Evolutionary conservation across 2,329 filamentous ascomycete species (phyloP).

Genomic region (Ophiocordyceps sinensis): DNA sequence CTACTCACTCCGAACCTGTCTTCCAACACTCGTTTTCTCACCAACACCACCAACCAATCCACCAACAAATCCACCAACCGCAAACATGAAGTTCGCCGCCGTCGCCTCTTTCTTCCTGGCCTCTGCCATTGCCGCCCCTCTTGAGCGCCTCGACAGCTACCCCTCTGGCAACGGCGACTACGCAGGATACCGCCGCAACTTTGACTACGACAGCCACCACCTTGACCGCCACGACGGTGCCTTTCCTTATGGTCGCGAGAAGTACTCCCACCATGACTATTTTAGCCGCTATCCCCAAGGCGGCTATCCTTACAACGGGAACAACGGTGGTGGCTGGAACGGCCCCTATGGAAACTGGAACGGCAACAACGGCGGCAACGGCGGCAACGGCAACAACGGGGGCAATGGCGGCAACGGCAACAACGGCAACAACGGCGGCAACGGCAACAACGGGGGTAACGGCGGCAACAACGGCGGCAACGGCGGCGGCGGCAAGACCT

Average conservation of each 20-base stretch:
- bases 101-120: background rate
- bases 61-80: too few relatives aligned
- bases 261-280: too few relatives aligned
- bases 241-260: too few relatives aligned
- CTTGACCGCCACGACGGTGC: background rate
- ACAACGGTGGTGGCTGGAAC: background rate
- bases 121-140: conserved; percentile 1
- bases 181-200: background rate
- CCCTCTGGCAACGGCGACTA: background rate
- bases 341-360: background rate
- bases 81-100: conserved; percentile 1
- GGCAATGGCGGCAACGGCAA: too few relatives aligned
- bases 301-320: background rate
- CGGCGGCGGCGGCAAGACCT: background rate
- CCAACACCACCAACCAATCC: too few relatives aligned
- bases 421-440: background rate
- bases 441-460: background rate
- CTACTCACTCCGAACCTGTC: too few relatives aligned
- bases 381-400: too few relatives aligned
- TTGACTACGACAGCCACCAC: background rate
- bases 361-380: background rate
- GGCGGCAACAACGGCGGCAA: background rate
- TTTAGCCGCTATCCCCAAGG: background rate
- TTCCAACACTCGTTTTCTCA: too few relatives aligned
- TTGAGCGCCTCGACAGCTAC: background rate